These are phyloP conservation scores for Termitomyces sp. DNA, from an alignment of 768 basidiomycete genomes.

Conservation along the genomic window DNA sequence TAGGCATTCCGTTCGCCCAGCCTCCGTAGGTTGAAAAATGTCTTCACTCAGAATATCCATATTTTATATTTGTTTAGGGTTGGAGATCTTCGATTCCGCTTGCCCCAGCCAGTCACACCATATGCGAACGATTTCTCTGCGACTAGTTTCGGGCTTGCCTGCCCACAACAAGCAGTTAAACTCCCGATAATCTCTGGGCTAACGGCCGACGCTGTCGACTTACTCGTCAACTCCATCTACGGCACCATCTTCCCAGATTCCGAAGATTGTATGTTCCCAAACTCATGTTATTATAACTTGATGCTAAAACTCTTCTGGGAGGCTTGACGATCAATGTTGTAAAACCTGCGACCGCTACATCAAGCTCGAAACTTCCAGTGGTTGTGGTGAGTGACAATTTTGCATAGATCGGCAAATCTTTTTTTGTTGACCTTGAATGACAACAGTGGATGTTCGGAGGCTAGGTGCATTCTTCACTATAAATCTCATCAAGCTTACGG, in stretches of 20 bases:
- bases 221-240: conserved; percentile 21
- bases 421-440: background rate
- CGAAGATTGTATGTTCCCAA: conserved; percentile 37
- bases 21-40: conserved; percentile 33
- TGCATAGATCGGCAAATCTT: background rate
- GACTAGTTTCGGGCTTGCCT: conserved; percentile 37
- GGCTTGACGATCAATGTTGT: conserved; percentile 40
- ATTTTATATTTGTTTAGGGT: conserved; percentile 16
- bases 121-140: conserved; percentile 33
- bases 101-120: conserved; percentile 30
- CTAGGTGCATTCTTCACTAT: conserved; percentile 1
- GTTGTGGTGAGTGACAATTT: conserved; percentile 23
- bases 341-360: conserved; percentile 24
- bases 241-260: conserved; percentile 21
- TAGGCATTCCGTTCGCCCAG: conserved; percentile 45
- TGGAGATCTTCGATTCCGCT: conserved; percentile 35
- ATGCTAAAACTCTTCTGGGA: conserved; percentile 17
- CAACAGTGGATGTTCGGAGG: conserved; percentile 31
- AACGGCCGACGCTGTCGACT: conserved; percentile 21
- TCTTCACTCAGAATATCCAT: background rate
- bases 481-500: background rate
- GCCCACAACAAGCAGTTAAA: conserved; percentile 36
- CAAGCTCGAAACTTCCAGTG: conserved; percentile 33
- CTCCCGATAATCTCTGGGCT: conserved; percentile 25
- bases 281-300: background rate